Percentiles rank a stretch among this genome's conserved stretches.
phyloP scores from a whole-genome alignment of 2,329 filamentous ascomycete genomes.

The Chalaropsis ovoidea region DNA sequence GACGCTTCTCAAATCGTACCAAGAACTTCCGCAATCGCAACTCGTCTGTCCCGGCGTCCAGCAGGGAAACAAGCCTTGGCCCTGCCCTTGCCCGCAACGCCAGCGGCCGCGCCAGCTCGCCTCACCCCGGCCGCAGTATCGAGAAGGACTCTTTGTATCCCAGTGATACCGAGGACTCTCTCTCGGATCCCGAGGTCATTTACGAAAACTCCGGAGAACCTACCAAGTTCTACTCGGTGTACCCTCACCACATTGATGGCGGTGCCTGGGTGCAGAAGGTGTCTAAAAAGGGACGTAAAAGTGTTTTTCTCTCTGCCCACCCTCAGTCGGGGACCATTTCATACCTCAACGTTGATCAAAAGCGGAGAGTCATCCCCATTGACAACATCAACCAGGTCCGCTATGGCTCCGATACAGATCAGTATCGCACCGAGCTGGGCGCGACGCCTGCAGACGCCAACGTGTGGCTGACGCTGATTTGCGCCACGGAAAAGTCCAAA shows the following conservation, averaged over 20 bases:
- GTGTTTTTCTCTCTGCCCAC: constrained; percentile 63
- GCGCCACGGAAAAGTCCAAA: constrained; percentile 58
- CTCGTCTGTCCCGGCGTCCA: constrained; percentile 65
- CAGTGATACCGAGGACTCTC: constrained; percentile 39
- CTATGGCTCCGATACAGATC: constrained; percentile 69
- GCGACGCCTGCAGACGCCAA: constrained; percentile 56
- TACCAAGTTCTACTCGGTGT: constrained; percentile 50
- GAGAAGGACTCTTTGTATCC: constrained; percentile 42
- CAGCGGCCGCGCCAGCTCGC: constrained; percentile 77
- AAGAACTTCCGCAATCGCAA: constrained; percentile 59
- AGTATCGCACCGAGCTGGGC: constrained; percentile 77
- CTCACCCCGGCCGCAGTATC: constrained; percentile 50
- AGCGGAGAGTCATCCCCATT: constrained; percentile 79
- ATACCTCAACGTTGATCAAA: constrained; percentile 69
- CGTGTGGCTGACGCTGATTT: constrained; percentile 84
- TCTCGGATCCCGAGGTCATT: constrained; percentile 39
- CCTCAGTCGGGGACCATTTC: constrained; percentile 68
- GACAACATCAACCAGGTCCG: constrained; percentile 92
- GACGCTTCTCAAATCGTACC: constrained; percentile 73
- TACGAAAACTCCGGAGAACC: background rate
- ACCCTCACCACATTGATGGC: constrained; percentile 64
- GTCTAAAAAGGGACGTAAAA: constrained; percentile 70
- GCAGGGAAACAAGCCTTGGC: constrained; percentile 78
- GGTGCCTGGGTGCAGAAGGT: constrained; percentile 74
- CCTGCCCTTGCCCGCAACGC: constrained; percentile 78